Evolutionary conservation across 1,284 basidiomycete genomes (phyloP), one percentile per base, ranked within the genome.

Genomic region (Thecaphora thlaspeos): DNA sequence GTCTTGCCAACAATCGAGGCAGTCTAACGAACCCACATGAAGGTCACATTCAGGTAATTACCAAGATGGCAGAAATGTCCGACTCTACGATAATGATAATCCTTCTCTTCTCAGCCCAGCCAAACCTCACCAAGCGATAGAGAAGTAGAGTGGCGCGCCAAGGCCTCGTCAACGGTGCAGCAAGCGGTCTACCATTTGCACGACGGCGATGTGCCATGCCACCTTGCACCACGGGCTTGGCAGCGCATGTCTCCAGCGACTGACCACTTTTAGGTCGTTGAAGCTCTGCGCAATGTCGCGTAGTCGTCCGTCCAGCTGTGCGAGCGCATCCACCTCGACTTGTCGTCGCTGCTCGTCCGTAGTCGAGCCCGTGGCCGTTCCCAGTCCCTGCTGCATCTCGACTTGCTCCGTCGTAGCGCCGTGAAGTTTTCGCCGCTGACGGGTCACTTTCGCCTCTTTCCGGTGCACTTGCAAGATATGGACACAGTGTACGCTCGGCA

Each of bases 261-360:
- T 57, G 22, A 65, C 34, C 48, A 65, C 22, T n/a, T 57, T 34
- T 17, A 61, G 41, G n/a, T 41, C 41, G 23, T 65, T 54, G 36
- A 65, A 26, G 38, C 50, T 57, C n/a, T 24, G 23, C 21, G 55
- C 2, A 1, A 61, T 23, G 0, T 32, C 34, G 11, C 51, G 46
- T 51, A 60, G 44, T 2, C 21, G 41, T 12, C 26, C 17, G 7
- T 47, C 36, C 22, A 19, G 7, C 24, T 44, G n/a, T 28, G 32
- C 21, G 18, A 40, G 43, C 3, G 37, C 32, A 19, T 22, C 24
- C 21, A 14, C 11, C 28, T 28, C 18, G 8, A 19, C 38, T 18
- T 39, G n/a, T 18, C 3, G 12, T 15, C 30, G 23, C 26, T 17
- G 22, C 17, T 9, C 15, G 39, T 55, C 53, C 11, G 52, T 47